Evolutionary conservation across 2,329 filamentous ascomycete genomes (phyloP).

Genomic region (Penicillium italicum): DNA sequence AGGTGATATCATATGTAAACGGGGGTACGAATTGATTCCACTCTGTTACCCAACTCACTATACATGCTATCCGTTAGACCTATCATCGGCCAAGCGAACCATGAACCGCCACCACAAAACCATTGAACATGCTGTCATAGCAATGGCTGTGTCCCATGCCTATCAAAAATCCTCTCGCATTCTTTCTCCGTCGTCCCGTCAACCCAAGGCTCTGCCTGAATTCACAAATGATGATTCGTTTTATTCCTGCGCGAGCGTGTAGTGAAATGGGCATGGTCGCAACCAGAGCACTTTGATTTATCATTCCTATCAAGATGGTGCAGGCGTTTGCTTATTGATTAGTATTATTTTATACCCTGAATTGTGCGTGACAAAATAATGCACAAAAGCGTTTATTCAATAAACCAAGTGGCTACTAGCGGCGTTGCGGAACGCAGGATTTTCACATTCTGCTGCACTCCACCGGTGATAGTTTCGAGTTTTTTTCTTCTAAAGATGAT

Average conservation of each 20-base stretch:
- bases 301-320: no score
- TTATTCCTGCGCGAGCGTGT: background rate
- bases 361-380: background rate
- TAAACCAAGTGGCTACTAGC: background rate
- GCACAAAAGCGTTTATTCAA: background rate
- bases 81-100: background rate
- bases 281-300: background rate
- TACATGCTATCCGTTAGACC: background rate
- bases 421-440: background rate
- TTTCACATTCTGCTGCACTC: no score
- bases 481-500: background rate
- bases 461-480: background rate
- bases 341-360: background rate
- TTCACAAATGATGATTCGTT: background rate
- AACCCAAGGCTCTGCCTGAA: background rate
- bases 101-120: background rate
- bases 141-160: slow-evolving; percentile 5
- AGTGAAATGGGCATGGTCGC: background rate
- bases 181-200: background rate
- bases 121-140: background rate
- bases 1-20: background rate
- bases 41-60: background rate
- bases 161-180: background rate
- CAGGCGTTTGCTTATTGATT: background rate
- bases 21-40: background rate